These are phyloP conservation scores for Amaranthus tricolor DNA, from an alignment of 179 eudicot genomes.

Conservation along the genomic window DNA sequence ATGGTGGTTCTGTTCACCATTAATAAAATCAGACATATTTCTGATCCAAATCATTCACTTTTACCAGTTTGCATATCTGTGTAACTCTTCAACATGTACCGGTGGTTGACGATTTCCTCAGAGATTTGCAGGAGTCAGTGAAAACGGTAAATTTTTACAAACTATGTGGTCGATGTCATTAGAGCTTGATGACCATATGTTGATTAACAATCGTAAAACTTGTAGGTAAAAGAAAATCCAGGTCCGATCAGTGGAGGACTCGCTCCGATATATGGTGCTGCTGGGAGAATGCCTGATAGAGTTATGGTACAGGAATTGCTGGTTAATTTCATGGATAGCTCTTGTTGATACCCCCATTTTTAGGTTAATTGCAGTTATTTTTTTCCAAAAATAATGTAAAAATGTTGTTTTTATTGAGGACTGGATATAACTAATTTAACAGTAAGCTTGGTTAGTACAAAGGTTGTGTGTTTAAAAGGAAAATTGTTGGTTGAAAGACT, in stretches of 20 bases:
- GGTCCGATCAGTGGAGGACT: conserved; percentile 91
- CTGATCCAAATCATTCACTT: conserved; percentile 14
- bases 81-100: conserved; percentile 92
- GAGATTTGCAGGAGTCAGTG: conserved; percentile 70
- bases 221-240: conserved; percentile 81
- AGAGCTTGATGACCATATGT: not conserved
- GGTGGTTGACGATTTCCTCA: conserved; percentile 63
- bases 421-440: too few relatives aligned
- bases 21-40: not conserved
- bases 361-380: not conserved
- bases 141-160: conserved; percentile 60
- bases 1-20: too few relatives aligned
- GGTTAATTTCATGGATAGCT: conserved; percentile 83
- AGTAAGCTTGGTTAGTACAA: too few relatives aligned
- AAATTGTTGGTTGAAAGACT: too few relatives aligned
- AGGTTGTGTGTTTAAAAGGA: too few relatives aligned
- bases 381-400: too few relatives aligned
- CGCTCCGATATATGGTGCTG: conserved; percentile 98
- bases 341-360: conserved; percentile 29
- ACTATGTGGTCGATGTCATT: not conserved
- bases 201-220: not conserved
- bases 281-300: conserved; percentile 97
- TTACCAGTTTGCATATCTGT: conserved; percentile 83
- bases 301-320: conserved; percentile 78
- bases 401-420: too few relatives aligned